Evolutionary conservation across 2,329 filamentous ascomycete genomes (phyloP), one percentile per base, ranked within the genome.

Genomic region (Pezicula rhizophila): DNA sequence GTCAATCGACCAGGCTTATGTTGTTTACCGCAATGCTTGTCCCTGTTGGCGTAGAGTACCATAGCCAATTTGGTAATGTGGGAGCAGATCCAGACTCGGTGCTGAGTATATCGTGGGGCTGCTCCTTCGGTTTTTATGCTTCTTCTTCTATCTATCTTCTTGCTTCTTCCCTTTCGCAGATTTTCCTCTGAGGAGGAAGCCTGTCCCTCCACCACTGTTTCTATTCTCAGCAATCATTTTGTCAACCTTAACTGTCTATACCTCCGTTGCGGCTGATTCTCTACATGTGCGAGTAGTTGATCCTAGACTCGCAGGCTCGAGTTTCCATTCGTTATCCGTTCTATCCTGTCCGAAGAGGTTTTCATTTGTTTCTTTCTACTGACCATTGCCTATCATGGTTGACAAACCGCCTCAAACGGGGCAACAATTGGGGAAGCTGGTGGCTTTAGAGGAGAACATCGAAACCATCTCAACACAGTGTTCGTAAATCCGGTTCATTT

Each of bases 381-480:
- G 28, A 35, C 26, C 10, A 10, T 8, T 45, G 15, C 31, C 25
- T 12, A 18, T 15, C 2, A 48, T 48, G 46, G 39, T 18, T 14
- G 35, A 28, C 34, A 14, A 31, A 11, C 5, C 38, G 15, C 10
- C 8, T 37, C 14, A 35, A 39, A 14, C 14, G 35, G 35, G 14
- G n/a, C n/a, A 42, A 28, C 38, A 31, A 33, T 33, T 46, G 7
- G 79, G 79, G 42, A 77, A 71, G 59, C 64, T 84, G 46, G 70
- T 85, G 46, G 78, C 80, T 52, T 74, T 85, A 48, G 81, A 84
- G 59, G 81, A 81, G 5, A 70, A 77, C 28, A 57, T 65, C 20
- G 74, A 81, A 41, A 66, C 70, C 26, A 70, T 84, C 26, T 73
- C 76, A 20, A 82, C 78, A 3, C 81, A 85, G 23, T 4, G 23